Evolutionary conservation across 129 eudicot species (phyloP).

Genomic region (Pseudognaphalium luteoalbum): DNA sequence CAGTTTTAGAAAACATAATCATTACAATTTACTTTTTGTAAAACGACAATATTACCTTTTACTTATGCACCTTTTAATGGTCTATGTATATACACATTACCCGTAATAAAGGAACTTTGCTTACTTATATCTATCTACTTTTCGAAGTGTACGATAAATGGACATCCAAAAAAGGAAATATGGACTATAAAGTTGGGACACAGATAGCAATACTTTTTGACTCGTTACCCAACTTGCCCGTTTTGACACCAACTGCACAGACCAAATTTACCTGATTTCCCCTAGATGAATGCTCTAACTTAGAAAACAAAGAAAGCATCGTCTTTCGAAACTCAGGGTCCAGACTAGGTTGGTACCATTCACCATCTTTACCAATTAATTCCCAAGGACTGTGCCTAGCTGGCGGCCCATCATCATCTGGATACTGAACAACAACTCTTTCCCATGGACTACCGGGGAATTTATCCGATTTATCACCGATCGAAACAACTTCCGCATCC

Average conservation of each 20-base stretch:
- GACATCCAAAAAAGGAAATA: too few species aligned
- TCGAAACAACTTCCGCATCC: constrained; percentile 50
- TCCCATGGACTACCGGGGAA: constrained; percentile 96
- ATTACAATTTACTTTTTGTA: too few species aligned
- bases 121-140: too few species aligned
- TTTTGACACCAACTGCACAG: neutral
- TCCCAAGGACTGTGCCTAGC: constrained; percentile 86
- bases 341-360: constrained; percentile 57
- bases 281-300: constrained; percentile 42
- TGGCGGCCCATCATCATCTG: constrained; percentile 9
- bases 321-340: constrained; percentile 34
- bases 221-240: neutral
- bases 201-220: neutral
- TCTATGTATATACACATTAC: too few species aligned
- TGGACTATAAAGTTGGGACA: too few species aligned
- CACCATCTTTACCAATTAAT: constrained; percentile 47
- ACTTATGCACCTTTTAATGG: too few species aligned
- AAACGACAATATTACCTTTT: too few species aligned
- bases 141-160: too few species aligned
- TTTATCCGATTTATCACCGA: constrained; percentile 41
- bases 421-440: constrained; percentile 50
- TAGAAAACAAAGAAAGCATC: constrained; percentile 45
- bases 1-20: too few species aligned
- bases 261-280: constrained; percentile 46
- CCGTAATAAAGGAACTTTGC: too few species aligned